Evolutionary conservation across 176 grass and related monocot genomes (phyloP), one percentile per base, ranked within the genome.

Genomic region (Oropetium thomaeum): DNA sequence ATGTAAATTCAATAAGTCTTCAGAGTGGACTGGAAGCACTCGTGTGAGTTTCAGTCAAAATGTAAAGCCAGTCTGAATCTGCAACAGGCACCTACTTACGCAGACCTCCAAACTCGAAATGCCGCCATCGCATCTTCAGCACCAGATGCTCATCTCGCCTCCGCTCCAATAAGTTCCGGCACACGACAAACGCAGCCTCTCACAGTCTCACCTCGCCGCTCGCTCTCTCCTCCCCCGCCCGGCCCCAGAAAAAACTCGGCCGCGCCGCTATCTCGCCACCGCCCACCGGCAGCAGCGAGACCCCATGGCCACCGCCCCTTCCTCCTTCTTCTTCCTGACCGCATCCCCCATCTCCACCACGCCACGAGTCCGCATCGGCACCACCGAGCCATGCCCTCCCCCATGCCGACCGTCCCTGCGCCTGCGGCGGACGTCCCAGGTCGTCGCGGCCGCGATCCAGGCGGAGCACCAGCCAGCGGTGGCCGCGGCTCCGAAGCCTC

Each of bases 251-350:
- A 60, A 55, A 12, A 22, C 73, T 61, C 60, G 43, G 80, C 53
- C 74, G 16, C 74, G 67, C 52, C 60, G 68, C 62, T 79, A 22
- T 79, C 80, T 79, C 74, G 60, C 71, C 47, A 38, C 7, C 16
- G 59, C 51, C 72, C 16, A 62, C 7, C 57, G 61, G 0, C 67
- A 47, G 42, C 53, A 31, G 55, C 70, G 28, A 44, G 28, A 44
- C 88, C 82, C 81, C 84, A 93, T 93, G 91, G 91, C 91, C 66
- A 58, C 82, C 32, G 88, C 67, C 32, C 72, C 86, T 60, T 33
- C 83, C 52, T 79, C 87, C 75, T 31, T 76, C 60, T 40, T 85
- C 39, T 85, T 85, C 87, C 71, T 83, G 65, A 71, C 39, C 52
- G 80, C 91, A 14, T 90, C 91, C 19, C 78, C 79, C 39, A 33